These are phyloP conservation scores for Leucaena leucocephala DNA, from an alignment of 306 rosid genomes.

Conservation along the genomic window DNA sequence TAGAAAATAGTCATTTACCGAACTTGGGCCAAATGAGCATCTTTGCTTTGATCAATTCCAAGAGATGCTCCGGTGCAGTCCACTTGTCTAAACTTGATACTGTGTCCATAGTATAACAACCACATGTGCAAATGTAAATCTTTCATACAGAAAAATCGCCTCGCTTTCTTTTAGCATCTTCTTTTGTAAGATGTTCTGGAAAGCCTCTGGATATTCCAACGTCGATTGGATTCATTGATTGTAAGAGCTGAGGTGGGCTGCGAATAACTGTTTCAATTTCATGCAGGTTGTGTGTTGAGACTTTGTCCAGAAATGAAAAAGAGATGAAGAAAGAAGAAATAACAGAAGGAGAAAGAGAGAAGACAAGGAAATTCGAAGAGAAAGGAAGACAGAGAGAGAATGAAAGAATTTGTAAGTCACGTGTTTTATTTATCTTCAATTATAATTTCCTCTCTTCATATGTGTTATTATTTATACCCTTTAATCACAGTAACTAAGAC, in stretches of 20 bases:
- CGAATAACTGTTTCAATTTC: neutral
- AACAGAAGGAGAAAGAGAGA: no score
- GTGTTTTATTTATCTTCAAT: no score
- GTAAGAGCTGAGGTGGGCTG: neutral
- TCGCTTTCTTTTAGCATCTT: neutral
- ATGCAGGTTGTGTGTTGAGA: neutral
- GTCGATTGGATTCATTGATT: constrained; percentile 7
- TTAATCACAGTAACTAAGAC: no score
- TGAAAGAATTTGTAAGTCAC: no score
- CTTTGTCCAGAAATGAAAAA: no score
- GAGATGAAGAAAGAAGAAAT: no score
- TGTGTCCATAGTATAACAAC: constrained; percentile 16
- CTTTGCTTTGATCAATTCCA: neutral
- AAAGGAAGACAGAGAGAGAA: no score
- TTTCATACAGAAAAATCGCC: constrained; percentile 15
- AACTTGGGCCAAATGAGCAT: neutral
- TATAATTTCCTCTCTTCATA: no score
- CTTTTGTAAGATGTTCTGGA: constrained; percentile 30
- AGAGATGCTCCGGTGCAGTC: neutral
- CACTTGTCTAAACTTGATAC: constrained; percentile 26
- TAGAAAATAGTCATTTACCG: neutral
- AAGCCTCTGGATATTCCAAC: constrained; percentile 22
- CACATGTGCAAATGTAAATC: constrained; percentile 26
- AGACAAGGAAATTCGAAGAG: no score
- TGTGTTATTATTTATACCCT: no score